Conservation (phyloP, 768 basidiomycete species). For the Panellus pusillus region DNA sequence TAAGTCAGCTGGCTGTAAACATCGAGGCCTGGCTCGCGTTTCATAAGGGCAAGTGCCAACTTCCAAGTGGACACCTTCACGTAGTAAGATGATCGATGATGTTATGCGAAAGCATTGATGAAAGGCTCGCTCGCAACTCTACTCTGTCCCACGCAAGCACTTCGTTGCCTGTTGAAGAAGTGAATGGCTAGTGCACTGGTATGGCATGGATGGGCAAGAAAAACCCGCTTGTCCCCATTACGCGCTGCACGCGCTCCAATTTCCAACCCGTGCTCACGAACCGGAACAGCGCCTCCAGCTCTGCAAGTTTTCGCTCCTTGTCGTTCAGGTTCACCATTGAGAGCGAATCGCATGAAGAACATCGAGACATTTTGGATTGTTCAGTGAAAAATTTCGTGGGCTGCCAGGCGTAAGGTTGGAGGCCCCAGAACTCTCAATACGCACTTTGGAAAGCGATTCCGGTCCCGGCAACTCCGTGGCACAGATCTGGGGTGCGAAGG, state of each 20-base stretch:
- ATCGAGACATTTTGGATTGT: conserved; percentile 27
- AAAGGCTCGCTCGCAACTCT: no score
- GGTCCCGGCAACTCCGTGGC: background rate
- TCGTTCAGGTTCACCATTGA: conserved; percentile 23
- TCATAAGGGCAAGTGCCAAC: no score
- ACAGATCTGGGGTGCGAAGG: background rate
- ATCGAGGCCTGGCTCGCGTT: no score
- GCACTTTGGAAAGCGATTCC: conserved; percentile 8
- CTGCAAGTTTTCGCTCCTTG: conserved; percentile 23
- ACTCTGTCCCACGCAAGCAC: no score
- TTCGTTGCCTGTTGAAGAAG: no score
- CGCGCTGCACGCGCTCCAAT: conserved; percentile 5
- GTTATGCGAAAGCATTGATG: no score
- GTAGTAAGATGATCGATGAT: no score
- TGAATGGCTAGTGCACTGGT: no score
- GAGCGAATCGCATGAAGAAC: conserved; percentile 23
- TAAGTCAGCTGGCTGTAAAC: no score
- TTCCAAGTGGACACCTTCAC: no score
- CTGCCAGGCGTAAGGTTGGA: conserved; percentile 10
- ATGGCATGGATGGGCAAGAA: conserved; percentile 3
- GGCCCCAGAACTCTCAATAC: background rate
- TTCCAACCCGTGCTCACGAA: conserved; percentile 21
- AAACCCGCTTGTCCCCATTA: conserved; percentile 3
- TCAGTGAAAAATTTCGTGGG: conserved; percentile 31
- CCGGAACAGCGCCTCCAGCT: conserved; percentile 15